These are phyloP conservation scores for Hyparrhenia diplandra DNA, from an alignment of 176 grass and related monocot species.

Conservation along the genomic window DNA sequence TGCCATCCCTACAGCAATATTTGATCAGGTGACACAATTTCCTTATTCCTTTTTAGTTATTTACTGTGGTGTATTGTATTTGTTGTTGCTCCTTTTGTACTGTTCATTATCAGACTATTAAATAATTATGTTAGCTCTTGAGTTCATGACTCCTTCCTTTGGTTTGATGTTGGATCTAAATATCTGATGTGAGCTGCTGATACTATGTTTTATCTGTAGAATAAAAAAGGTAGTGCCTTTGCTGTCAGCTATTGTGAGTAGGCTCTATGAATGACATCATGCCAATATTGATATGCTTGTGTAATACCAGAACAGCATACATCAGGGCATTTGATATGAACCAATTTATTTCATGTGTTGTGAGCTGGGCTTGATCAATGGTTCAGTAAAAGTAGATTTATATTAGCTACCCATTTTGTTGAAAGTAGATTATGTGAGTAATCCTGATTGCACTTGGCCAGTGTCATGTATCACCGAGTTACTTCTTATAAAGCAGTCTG, in stretches of 20 bases:
- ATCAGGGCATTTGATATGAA: neutral
- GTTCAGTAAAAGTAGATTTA: neutral
- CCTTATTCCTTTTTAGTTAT: neutral
- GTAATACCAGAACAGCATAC: neutral
- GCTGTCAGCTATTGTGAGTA: neutral
- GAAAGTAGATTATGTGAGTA: neutral
- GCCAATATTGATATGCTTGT: neutral
- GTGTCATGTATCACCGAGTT: neutral
- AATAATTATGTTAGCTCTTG: neutral
- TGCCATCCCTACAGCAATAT: conserved; percentile 87
- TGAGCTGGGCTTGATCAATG: neutral
- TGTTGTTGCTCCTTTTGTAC: neutral
- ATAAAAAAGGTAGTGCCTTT: neutral
- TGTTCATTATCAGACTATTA: neutral
- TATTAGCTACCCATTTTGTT: conserved; percentile 4
- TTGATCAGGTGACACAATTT: conserved; percentile 67
- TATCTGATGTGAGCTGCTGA: neutral
- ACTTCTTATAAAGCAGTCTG: neutral
- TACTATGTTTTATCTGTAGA: neutral
- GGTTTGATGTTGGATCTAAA: neutral
- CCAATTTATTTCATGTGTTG: neutral
- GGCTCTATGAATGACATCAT: neutral
- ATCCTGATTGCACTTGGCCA: neutral
- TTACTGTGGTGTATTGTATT: neutral
- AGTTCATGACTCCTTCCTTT: neutral